These are phyloP conservation scores for Euphorbia tirucalli DNA, from an alignment of 345 rosid species.

Conservation along the genomic window DNA sequence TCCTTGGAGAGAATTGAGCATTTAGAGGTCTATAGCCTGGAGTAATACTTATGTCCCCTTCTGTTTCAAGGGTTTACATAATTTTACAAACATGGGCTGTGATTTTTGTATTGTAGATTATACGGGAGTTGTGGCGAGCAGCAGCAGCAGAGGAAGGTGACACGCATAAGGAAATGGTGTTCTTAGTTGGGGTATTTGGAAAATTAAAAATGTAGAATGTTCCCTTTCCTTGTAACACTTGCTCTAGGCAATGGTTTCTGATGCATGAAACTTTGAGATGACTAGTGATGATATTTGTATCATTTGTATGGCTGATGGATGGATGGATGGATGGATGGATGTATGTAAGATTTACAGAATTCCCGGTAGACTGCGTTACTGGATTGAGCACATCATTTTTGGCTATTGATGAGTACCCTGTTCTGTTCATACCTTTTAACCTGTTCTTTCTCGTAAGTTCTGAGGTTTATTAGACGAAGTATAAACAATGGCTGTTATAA, in stretches of 20 bases:
- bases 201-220: constrained; percentile 9
- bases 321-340: no score
- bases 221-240: neutral
- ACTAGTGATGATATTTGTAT: constrained; percentile 5
- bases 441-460: no score
- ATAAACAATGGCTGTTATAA: neutral
- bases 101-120: constrained; percentile 10
- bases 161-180: neutral
- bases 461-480: neutral
- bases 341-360: constrained; percentile 2
- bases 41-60: neutral
- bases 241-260: constrained; percentile 1
- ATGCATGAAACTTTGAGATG: constrained; percentile 9
- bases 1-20: neutral
- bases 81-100: neutral
- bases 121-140: neutral
- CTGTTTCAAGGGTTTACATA: no score
- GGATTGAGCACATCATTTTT: constrained; percentile 1
- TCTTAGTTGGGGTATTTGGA: neutral
- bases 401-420: no score
- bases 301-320: constrained; percentile 8
- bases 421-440: no score
- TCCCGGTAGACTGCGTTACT: neutral
- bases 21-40: neutral
- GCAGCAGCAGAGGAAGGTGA: constrained; percentile 10